Evolutionary conservation across 176 grass and related monocot genomes (phyloP).

Genomic region (Calamus simplicifolius): DNA sequence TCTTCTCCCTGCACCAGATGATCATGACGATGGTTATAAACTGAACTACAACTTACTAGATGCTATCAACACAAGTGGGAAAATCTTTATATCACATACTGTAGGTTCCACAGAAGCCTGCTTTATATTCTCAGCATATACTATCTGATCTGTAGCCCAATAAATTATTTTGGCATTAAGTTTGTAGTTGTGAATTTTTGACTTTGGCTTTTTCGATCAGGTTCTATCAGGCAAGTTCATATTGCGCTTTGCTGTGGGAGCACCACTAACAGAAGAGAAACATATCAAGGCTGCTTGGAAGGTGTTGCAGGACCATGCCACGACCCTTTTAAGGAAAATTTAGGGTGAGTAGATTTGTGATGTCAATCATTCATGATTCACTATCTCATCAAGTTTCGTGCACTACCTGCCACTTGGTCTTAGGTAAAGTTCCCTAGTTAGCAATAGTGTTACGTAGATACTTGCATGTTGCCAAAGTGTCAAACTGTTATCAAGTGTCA

Average conservation of each 20-base stretch:
- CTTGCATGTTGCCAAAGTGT: no score
- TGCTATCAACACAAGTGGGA: constrained; percentile 37
- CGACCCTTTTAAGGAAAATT: constrained; percentile 17
- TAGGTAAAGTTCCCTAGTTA: no score
- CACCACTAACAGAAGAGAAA: constrained; percentile 44
- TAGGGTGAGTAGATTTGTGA: constrained; percentile 1
- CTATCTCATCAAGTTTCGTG: no score
- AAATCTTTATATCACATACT: constrained; percentile 63
- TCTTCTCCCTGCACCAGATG: constrained; percentile 29
- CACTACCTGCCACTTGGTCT: no score
- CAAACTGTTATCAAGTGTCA: no score
- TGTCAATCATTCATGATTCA: no score
- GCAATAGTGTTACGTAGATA: no score
- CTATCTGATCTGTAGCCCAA: no score
- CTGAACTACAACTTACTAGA: constrained; percentile 50
- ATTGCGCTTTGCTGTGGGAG: constrained; percentile 51
- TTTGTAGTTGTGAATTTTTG: not conserved
- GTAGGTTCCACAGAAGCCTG: constrained; percentile 13
- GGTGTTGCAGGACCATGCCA: constrained; percentile 49
- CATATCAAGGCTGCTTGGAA: constrained; percentile 53
- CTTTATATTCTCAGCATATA: no score
- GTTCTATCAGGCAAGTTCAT: constrained; percentile 53
- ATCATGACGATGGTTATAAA: constrained; percentile 40
- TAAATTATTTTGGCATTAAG: no score
- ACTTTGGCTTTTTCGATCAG: constrained; percentile 20